Percentiles rank a stretch among this genome's conserved stretches.
Conservation (phyloP, 495 filamentous ascomycete species). For the Podospora pseudopauciseta region DNA sequence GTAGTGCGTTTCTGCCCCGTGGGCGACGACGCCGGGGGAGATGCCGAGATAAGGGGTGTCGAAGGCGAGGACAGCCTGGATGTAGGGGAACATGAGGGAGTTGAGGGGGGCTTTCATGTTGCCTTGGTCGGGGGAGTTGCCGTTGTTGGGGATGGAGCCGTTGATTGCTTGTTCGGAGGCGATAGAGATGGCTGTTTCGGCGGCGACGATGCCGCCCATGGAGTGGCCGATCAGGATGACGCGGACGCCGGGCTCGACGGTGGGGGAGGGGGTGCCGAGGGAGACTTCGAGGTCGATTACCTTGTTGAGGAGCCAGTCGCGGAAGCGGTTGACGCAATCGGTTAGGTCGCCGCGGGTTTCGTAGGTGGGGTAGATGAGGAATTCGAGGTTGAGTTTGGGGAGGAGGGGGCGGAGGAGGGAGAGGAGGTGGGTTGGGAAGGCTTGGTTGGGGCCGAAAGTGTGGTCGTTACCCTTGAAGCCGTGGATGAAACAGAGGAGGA, state of each 20-base stretch:
- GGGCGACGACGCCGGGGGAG: conserved; percentile 79
- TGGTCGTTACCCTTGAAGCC: conserved; percentile 95
- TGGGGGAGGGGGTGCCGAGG: conserved; percentile 77
- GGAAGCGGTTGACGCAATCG: conserved; percentile 74
- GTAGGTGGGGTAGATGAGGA: conserved; percentile 80
- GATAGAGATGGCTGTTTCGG: conserved; percentile 73
- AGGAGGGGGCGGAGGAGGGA: conserved; percentile 65
- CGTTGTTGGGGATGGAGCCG: conserved; percentile 29
- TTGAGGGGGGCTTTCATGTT: conserved; percentile 30
- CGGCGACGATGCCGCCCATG: conserved; percentile 96
- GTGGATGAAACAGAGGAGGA: conserved; percentile 91
- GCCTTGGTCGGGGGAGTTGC: conserved; percentile 30
- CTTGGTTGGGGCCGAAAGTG: conserved; percentile 66
- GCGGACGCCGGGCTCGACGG: conserved; percentile 81
- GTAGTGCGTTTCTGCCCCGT: conserved; percentile 83
- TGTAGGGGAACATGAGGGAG: conserved; percentile 60
- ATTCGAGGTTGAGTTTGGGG: conserved; percentile 66
- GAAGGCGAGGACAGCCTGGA: conserved; percentile 87
- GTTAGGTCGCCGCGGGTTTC: conserved; percentile 86
- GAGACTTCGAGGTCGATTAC: conserved; percentile 93
- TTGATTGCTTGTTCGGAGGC: conserved; percentile 64
- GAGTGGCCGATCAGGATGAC: conserved; percentile 85
- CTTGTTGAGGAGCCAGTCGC: conserved; percentile 87
- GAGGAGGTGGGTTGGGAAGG: conserved; percentile 71
- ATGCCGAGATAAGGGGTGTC: conserved; percentile 95